These are phyloP conservation scores for Ustulina deusta DNA, from an alignment of 2,329 filamentous ascomycete genomes.

Conservation along the genomic window DNA sequence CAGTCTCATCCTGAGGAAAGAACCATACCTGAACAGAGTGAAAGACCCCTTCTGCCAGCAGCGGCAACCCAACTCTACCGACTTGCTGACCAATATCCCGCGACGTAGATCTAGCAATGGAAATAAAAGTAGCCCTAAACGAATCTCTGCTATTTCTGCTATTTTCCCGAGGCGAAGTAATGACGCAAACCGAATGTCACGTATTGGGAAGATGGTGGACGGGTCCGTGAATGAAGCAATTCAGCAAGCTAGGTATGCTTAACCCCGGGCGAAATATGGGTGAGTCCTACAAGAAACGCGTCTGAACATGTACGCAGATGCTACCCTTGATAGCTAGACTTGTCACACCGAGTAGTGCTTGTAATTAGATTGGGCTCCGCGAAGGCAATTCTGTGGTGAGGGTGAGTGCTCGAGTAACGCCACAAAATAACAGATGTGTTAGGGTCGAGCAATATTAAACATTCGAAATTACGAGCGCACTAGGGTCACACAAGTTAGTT, in stretches of 20 bases:
- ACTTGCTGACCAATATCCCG: slow-evolving; percentile 11
- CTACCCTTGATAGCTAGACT: slow-evolving; percentile 14
- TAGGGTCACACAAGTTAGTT: slow-evolving; percentile 44
- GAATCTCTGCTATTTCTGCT: neutral
- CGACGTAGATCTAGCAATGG: neutral
- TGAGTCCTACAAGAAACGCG: slow-evolving; percentile 39
- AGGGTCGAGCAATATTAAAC: slow-evolving; percentile 48
- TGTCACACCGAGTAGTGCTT: slow-evolving; percentile 16
- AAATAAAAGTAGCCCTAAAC: slow-evolving; percentile 1
- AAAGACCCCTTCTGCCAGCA: neutral
- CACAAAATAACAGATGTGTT: slow-evolving; percentile 35
- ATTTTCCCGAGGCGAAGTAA: neutral
- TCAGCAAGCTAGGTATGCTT: slow-evolving; percentile 15
- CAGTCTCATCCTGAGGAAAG: neutral
- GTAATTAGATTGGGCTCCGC: slow-evolving; percentile 18
- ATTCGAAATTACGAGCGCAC: slow-evolving; percentile 51
- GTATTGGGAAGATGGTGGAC: slow-evolving; percentile 7
- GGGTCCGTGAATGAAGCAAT: slow-evolving; percentile 8
- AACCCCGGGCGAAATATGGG: slow-evolving; percentile 29
- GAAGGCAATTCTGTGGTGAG: slow-evolving; percentile 39
- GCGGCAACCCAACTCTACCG: slow-evolving; percentile 11
- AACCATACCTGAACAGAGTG: slow-evolving; percentile 27
- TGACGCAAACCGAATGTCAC: slow-evolving; percentile 13
- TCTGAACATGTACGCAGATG: slow-evolving; percentile 37
- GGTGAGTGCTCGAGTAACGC: slow-evolving; percentile 37